Conservation (phyloP, 1,284 basidiomycete species). For the Stygiomarasmius scandens region DNA sequence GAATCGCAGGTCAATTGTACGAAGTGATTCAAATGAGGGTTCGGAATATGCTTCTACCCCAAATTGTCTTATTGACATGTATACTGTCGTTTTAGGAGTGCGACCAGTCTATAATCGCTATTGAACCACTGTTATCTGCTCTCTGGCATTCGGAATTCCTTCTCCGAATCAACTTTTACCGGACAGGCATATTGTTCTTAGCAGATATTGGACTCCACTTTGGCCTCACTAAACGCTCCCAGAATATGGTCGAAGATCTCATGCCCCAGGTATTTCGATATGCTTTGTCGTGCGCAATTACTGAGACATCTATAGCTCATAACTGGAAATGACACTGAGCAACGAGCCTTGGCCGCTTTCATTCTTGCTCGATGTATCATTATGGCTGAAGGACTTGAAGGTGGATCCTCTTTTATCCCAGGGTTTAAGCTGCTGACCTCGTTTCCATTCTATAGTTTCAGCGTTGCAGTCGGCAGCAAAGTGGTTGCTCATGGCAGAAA, state of each 20-base stretch:
- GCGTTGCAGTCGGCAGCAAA: conserved; percentile 57
- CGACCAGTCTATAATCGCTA: conserved; percentile 61
- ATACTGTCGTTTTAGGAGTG: conserved; percentile 36
- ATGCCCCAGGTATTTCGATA: conserved; percentile 66
- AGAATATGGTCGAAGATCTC: conserved; percentile 69
- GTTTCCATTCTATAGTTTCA: conserved; percentile 30
- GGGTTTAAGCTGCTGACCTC: neutral
- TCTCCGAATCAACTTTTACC: conserved; percentile 64
- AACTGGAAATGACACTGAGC: conserved; percentile 69
- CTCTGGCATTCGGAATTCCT: conserved; percentile 82
- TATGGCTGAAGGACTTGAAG: conserved; percentile 39
- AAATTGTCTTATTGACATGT: conserved; percentile 13
- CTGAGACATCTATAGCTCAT: conserved; percentile 55
- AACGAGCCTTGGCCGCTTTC: conserved; percentile 73
- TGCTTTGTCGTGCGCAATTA: conserved; percentile 2
- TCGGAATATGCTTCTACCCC: conserved; percentile 24
- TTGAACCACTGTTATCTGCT: conserved; percentile 68
- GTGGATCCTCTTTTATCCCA: conserved; percentile 28
- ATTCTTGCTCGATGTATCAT: conserved; percentile 74
- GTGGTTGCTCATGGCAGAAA: conserved; percentile 66
- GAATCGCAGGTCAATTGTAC: conserved; percentile 60
- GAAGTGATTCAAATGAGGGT: conserved; percentile 68
- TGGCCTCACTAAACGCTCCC: conserved; percentile 68
- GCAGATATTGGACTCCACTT: conserved; percentile 78
- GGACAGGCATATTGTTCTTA: conserved; percentile 66